phyloP scores from a whole-genome alignment of 192 early-diverging fungal genomes.

The Podila epigama region DNA sequence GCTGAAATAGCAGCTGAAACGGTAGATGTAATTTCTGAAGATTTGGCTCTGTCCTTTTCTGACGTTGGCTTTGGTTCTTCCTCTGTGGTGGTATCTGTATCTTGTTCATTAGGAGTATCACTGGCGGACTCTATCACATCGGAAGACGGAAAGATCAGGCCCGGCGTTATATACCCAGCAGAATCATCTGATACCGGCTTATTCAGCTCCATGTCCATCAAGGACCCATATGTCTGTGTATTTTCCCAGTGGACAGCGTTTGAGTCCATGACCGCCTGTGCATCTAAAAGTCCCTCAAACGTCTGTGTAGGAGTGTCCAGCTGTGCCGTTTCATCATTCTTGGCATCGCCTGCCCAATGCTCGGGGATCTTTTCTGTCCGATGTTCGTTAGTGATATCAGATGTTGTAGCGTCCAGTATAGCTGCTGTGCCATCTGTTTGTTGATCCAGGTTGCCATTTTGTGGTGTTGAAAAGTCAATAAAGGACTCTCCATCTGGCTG shows the following conservation, averaged over 20 bases:
- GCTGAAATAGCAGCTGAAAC: too few species aligned
- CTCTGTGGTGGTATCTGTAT: neutral
- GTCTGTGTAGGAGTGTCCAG: neutral
- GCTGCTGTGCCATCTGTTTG: neutral
- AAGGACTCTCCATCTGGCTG: neutral
- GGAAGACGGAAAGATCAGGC: conserved; percentile 24
- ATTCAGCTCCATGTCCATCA: conserved; percentile 45
- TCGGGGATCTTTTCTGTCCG: neutral
- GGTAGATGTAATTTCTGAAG: too few species aligned
- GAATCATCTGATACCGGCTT: conserved; percentile 2
- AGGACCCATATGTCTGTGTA: conserved; percentile 13
- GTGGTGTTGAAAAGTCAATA: neutral
- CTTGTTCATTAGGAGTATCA: neutral
- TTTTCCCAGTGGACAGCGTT: conserved; percentile 8
- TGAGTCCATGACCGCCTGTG: neutral
- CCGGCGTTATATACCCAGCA: conserved; percentile 26
- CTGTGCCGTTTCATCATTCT: neutral
- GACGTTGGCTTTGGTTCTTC: too few species aligned
- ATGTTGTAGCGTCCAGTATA: neutral
- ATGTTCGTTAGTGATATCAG: neutral
- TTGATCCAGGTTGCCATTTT: neutral
- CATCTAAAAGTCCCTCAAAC: neutral
- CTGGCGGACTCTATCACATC: neutral
- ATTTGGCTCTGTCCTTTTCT: too few species aligned
- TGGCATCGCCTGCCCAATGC: neutral